phyloP scores from a whole-genome alignment of 139 green algal genomes.

The Pleodorina starrii region DNA sequence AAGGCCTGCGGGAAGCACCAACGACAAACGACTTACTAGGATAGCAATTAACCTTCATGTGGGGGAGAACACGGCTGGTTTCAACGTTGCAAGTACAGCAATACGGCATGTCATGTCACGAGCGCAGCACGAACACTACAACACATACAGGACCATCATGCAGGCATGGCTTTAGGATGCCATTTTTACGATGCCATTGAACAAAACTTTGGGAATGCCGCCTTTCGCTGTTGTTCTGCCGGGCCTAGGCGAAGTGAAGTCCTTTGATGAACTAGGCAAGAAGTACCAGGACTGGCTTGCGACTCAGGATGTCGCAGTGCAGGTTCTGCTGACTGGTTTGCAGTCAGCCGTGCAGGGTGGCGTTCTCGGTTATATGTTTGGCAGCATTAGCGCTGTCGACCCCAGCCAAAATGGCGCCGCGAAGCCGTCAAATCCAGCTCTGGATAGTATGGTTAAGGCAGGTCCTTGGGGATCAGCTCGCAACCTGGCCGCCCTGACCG shows the following conservation, averaged over 20 bases:
- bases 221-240: conserved; percentile 37
- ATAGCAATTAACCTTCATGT: too few species aligned
- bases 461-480: conserved; percentile 83
- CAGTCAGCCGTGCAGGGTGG: conserved; percentile 63
- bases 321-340: conserved; percentile 70
- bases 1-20: too few species aligned
- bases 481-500: conserved; percentile 97
- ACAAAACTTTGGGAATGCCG: background rate
- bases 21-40: too few species aligned
- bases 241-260: conserved; percentile 12
- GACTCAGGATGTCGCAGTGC: conserved; percentile 71
- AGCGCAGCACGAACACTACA: too few species aligned
- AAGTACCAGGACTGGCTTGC: conserved; percentile 71
- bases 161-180: too few species aligned
- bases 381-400: conserved; percentile 72
- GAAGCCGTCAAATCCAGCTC: conserved; percentile 58
- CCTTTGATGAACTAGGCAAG: conserved; percentile 7
- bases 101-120: too few species aligned
- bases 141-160: too few species aligned
- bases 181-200: too few species aligned
- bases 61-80: too few species aligned
- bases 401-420: conserved; percentile 44
- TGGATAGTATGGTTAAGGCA: conserved; percentile 73
- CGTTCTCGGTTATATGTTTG: conserved; percentile 83
- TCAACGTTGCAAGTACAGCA: too few species aligned